A percentile compares a stretch with the other conserved stretches of the same genome.
These are phyloP conservation scores for Mucor lusitanicus DNA, from an alignment of 371 early-diverging fungal species.

Conservation along the genomic window DNA sequence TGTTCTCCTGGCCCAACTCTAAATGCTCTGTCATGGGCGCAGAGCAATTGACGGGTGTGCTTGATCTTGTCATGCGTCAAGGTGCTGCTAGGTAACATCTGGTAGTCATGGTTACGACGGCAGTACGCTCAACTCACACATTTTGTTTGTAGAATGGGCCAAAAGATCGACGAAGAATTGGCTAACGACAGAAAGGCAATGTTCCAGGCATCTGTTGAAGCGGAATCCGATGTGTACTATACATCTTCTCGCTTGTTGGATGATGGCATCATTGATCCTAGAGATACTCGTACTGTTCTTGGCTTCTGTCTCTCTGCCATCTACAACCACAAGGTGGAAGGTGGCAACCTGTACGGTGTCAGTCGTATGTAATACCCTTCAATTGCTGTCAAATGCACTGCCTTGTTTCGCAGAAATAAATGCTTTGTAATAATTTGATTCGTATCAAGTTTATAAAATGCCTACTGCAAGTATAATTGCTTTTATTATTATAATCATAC, in stretches of 20 bases:
- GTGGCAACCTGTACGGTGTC: slow-evolving; percentile 71
- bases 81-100: slow-evolving; percentile 57
- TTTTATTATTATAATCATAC: neutral
- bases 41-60: slow-evolving; percentile 73
- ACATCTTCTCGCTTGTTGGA: slow-evolving; percentile 70
- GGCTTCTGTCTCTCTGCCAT: slow-evolving; percentile 65
- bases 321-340: slow-evolving; percentile 61
- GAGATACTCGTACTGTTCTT: slow-evolving; percentile 64
- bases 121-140: too few species aligned
- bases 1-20: slow-evolving; percentile 80
- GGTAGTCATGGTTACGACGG: too few species aligned
- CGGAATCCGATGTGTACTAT: slow-evolving; percentile 73
- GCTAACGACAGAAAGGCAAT: slow-evolving; percentile 55
- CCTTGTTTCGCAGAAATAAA: neutral
- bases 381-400: neutral
- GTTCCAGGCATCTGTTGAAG: slow-evolving; percentile 68
- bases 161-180: slow-evolving; percentile 62
- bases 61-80: slow-evolving; percentile 74
- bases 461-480: too few species aligned
- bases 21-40: slow-evolving; percentile 81
- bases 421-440: neutral
- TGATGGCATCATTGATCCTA: slow-evolving; percentile 72
- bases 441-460: neutral
- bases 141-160: slow-evolving; percentile 35
- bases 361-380: slow-evolving; percentile 61